phyloP scores from a whole-genome alignment of 164 flowering plant genomes.

The Stephania cephalantha region DNA sequence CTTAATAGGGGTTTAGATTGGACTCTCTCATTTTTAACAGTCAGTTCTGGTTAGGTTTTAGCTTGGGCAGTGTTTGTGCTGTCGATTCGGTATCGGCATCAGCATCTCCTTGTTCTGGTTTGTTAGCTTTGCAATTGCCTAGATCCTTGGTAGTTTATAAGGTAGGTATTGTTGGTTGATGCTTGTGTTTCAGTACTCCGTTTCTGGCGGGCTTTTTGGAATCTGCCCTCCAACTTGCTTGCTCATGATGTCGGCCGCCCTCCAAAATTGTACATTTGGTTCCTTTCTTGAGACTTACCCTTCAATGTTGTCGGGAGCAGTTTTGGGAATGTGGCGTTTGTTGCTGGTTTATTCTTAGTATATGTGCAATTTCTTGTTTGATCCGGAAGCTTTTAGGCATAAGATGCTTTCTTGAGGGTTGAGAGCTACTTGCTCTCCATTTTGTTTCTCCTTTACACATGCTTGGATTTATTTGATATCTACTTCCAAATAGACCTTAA shows the following conservation, averaged over 20 bases:
- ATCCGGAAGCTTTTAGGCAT: conserved; percentile 14
- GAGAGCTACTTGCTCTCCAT: neutral
- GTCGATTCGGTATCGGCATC: neutral
- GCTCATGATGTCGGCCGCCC: neutral
- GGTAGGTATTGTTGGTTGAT: neutral
- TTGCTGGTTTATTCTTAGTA: conserved; percentile 16
- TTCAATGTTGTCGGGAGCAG: conserved; percentile 11
- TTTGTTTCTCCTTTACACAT: neutral
- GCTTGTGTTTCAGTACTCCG: neutral
- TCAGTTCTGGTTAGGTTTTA: neutral
- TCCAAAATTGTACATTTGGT: neutral
- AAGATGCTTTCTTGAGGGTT: conserved; percentile 9
- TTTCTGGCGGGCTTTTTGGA: conserved; percentile 3
- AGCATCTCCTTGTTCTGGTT: neutral
- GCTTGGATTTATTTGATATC: neutral
- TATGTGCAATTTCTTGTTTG: conserved; percentile 3
- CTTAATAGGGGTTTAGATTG: neutral
- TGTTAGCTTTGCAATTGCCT: neutral
- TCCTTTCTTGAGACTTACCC: conserved; percentile 9
- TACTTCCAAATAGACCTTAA: neutral
- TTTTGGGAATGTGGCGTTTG: neutral
- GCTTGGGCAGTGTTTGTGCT: neutral
- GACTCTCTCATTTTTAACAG: neutral
- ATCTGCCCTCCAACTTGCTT: neutral
- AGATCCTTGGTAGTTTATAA: neutral